Conservation (phyloP, 2,329 filamentous ascomycete species). For the Podosphaera aphanis region DNA sequence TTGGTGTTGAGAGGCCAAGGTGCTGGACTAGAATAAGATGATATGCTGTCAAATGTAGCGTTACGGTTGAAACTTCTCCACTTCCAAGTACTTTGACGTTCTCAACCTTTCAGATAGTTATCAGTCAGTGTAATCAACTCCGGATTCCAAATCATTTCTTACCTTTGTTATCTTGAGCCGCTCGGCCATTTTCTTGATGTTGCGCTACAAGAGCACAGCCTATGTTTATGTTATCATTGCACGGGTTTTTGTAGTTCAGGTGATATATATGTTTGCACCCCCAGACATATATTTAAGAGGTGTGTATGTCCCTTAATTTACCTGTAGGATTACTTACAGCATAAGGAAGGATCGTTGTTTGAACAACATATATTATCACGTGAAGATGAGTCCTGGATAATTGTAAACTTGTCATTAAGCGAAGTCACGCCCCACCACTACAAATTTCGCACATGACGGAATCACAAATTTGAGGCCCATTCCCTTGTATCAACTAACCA, state of each 20-base stretch:
- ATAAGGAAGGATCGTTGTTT: neutral
- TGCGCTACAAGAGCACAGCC: neutral
- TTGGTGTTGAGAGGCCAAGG: constrained; percentile 9
- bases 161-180: constrained; percentile 24
- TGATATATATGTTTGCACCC: neutral
- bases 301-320: neutral
- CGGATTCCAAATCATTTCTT: constrained; percentile 2
- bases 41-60: constrained; percentile 36
- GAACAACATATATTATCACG: neutral
- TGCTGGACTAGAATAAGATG: constrained; percentile 25
- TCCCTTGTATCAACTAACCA: neutral
- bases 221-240: neutral
- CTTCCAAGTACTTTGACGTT: constrained; percentile 34
- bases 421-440: neutral
- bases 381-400: neutral
- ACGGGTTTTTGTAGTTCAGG: neutral
- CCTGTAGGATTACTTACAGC: neutral
- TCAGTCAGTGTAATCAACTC: constrained; percentile 3
- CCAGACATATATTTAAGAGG: neutral
- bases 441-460: neutral
- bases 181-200: constrained; percentile 15
- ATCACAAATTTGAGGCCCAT: neutral
- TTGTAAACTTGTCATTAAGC: neutral
- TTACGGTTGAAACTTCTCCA: constrained; percentile 31
- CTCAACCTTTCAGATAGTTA: constrained; percentile 24